A percentile compares a stretch with the other conserved stretches of the same genome.
Conservation (phyloP, 73 alveolate genomes). For the Paramecium biaurelia region DNA sequence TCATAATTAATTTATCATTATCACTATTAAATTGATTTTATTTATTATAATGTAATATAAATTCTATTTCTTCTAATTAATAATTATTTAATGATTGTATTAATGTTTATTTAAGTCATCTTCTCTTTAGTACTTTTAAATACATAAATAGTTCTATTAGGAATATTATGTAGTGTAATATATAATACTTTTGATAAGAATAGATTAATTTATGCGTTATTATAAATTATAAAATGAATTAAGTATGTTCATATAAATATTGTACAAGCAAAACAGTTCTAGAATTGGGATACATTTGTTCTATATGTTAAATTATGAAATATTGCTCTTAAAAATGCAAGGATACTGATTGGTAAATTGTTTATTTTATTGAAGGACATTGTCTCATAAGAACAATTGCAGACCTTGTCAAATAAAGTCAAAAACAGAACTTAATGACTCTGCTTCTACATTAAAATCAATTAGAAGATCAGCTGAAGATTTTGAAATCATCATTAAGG, state of each 20-base stretch:
- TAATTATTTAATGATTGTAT: too few species aligned
- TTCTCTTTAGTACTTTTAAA: neutral
- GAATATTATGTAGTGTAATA: neutral
- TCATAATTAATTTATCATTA: neutral
- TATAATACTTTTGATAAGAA: neutral
- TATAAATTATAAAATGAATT: constrained; percentile 17
- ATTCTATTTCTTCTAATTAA: neutral
- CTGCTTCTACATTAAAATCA: constrained; percentile 3
- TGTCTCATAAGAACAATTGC: constrained; percentile 6
- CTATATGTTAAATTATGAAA: neutral
- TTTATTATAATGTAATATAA: neutral
- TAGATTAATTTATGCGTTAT: constrained; percentile 13
- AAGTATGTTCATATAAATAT: neutral
- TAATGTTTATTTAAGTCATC: neutral
- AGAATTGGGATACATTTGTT: neutral
- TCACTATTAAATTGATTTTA: too few species aligned
- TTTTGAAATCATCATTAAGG: constrained; percentile 2
- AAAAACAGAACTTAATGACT: constrained; percentile 15
- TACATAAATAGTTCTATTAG: too few species aligned
- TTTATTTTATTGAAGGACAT: neutral
- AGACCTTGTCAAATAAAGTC: neutral
- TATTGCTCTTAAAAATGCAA: constrained; percentile 23
- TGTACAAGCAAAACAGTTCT: neutral
- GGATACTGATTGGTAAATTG: neutral
- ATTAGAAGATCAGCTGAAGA: constrained; percentile 11